Evolutionary conservation across 2,329 filamentous ascomycete genomes (phyloP).

Genomic region (Ophiocordyceps sinensis): DNA sequence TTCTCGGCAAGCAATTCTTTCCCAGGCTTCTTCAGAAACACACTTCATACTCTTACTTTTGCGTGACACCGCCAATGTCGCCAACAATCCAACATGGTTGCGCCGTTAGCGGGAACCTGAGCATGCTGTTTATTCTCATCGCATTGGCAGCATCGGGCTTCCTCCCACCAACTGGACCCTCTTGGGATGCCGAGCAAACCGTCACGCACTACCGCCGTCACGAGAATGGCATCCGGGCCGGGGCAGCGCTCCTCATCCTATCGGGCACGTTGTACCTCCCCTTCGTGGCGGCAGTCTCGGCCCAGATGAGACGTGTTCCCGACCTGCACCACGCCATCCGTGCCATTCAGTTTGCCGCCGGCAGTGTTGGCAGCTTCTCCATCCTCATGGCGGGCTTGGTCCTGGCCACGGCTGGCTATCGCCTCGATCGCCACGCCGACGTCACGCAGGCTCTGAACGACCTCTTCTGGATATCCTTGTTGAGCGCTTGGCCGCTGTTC

Average conservation of each 20-base stretch:
- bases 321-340: neutral
- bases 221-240: conserved; percentile 2
- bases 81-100: neutral
- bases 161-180: neutral
- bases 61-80: too few species aligned
- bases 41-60: too few species aligned
- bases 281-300: neutral
- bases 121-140: neutral
- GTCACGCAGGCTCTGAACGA: conserved; percentile 6
- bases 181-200: conserved; percentile 2
- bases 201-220: conserved; percentile 2
- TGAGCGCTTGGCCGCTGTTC: conserved; percentile 5
- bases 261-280: neutral
- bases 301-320: conserved; percentile 3
- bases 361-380: neutral
- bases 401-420: conserved; percentile 4
- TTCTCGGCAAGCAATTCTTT: too few species aligned
- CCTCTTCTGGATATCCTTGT: conserved; percentile 5
- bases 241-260: neutral
- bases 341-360: conserved; percentile 1
- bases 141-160: neutral
- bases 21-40: too few species aligned
- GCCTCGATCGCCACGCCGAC: conserved; percentile 5
- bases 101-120: neutral
- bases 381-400: conserved; percentile 1